Percentiles rank a stretch among this genome's conserved stretches.
Evolutionary conservation across 176 grass and related monocot species (phyloP).

Genomic region (Musa troglodytarum): DNA sequence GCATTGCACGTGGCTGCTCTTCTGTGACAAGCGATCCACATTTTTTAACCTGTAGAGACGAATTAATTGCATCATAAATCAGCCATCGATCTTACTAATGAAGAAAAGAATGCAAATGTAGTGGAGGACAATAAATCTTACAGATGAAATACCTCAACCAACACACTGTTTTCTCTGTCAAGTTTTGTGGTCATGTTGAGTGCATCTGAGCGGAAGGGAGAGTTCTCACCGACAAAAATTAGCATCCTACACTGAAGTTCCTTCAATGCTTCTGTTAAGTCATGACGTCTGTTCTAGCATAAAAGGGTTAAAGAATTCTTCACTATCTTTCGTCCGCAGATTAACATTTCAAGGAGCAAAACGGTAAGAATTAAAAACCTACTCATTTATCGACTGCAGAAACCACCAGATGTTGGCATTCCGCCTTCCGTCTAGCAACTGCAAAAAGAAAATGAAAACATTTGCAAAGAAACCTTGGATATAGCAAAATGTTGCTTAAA

Average conservation of each 20-base stretch:
- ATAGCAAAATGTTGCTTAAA: neutral
- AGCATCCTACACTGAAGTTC: constrained; percentile 75
- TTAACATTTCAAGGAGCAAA: too few species aligned
- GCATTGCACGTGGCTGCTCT: constrained; percentile 83
- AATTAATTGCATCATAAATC: neutral
- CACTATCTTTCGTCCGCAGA: constrained; percentile 2
- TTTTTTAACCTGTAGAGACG: constrained; percentile 49
- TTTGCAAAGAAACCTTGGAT: neutral
- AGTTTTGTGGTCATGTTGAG: constrained; percentile 78
- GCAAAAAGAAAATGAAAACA: constrained; percentile 19
- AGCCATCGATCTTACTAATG: neutral
- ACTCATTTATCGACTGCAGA: constrained; percentile 80
- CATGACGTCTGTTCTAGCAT: constrained; percentile 47
- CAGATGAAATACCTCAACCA: constrained; percentile 63
- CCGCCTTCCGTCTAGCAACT: constrained; percentile 84
- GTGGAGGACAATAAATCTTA: neutral
- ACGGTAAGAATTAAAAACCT: constrained; percentile 13
- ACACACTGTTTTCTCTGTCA: constrained; percentile 57
- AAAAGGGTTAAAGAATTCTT: neutral
- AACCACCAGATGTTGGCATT: constrained; percentile 69
- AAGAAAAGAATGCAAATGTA: neutral
- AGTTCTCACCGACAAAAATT: constrained; percentile 48
- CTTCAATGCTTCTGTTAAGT: constrained; percentile 62
- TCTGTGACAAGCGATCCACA: constrained; percentile 76
- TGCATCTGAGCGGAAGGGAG: constrained; percentile 39